Percentiles rank a stretch among this genome's conserved stretches.
These are phyloP conservation scores for Tylopilus sp. DNA, from an alignment of 768 basidiomycete species.

Conservation along the genomic window DNA sequence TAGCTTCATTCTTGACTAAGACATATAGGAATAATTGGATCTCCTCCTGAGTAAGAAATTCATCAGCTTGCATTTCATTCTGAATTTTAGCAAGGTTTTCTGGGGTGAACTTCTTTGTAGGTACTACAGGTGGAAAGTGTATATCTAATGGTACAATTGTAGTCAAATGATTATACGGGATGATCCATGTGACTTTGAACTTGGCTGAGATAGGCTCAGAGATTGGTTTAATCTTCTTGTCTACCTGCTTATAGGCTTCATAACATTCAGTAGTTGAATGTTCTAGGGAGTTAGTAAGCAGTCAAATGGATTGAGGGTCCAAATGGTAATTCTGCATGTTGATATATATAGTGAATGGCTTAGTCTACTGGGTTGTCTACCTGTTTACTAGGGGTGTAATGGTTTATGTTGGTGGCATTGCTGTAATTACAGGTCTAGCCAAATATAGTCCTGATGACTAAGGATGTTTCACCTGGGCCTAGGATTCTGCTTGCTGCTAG, in stretches of 20 bases:
- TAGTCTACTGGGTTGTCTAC: no score
- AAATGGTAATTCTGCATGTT: not conserved
- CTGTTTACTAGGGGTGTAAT: no score
- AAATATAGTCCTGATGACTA: no score
- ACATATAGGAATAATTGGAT: not conserved
- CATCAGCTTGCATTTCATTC: rapidly evolving
- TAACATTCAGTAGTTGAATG: not conserved
- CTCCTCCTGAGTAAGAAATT: not conserved
- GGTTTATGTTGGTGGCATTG: no score
- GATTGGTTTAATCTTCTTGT: not conserved
- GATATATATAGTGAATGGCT: no score
- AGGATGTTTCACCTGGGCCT: no score
- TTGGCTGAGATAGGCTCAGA: not conserved
- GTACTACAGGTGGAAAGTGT: not conserved
- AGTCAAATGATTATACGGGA: not conserved
- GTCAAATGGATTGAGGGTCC: not conserved
- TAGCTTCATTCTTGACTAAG: not conserved
- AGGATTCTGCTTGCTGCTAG: no score
- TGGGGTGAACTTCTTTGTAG: not conserved
- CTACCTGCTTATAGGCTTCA: not conserved
- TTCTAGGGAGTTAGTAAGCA: not conserved
- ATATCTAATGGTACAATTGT: not conserved
- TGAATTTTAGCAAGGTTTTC: not conserved
- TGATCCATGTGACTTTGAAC: not conserved
- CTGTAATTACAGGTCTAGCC: no score